Base-by-base conservation (phyloP, 2,329 filamentous ascomycete genomes). In the Botrytis fabae region DNA sequence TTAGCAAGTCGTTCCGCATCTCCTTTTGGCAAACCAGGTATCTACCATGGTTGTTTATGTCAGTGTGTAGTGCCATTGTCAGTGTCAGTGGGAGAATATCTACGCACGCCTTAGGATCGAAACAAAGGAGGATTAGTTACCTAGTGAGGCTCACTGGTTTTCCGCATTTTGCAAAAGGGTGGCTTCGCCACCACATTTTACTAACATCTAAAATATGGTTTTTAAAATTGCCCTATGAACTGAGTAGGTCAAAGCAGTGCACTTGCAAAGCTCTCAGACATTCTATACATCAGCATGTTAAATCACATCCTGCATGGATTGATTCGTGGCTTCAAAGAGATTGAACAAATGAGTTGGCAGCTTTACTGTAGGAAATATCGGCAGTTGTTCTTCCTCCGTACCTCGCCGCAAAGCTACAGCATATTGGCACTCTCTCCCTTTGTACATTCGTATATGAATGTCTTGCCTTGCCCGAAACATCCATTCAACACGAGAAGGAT, bases 401-500 rank as follows among this genome's bases (percentile, higher is more conserved):
- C 48, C n/a, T 69, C 48, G 48, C 65, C 65, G 65, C 48, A 69
- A 57, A 57, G 65, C 65, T 16, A 57, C 48, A 57, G 48, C 42
- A 22, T n/a, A 7, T 57, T 57, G 64, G 64, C 57, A 32, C n/a
- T 25, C 65, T 57, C 48, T 40, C 44, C 22, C 64, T 69, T 69
- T 69, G 48, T 57, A 69, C 48, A 10, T 42, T 57, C n/a, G 48
- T 42, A 28, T 69, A n/a, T 57, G 22, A 44, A 69, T 69, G 65
- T 69, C 65, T 69, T 10, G 51, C 42, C n/a, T 44, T 42, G 42
- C 28, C 65, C 65, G 65, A 69, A 69, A 69, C 65, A 57, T 32
- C 16, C 46, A 16, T 25, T 38, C 65, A 57, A 69, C n/a, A 69
- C 35, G 48, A 69, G 65, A 57, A 69, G 65, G 65, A 69, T 69